Conservation (phyloP, 1,284 basidiomycete species). For the Ceratobasidium sp. region DNA sequence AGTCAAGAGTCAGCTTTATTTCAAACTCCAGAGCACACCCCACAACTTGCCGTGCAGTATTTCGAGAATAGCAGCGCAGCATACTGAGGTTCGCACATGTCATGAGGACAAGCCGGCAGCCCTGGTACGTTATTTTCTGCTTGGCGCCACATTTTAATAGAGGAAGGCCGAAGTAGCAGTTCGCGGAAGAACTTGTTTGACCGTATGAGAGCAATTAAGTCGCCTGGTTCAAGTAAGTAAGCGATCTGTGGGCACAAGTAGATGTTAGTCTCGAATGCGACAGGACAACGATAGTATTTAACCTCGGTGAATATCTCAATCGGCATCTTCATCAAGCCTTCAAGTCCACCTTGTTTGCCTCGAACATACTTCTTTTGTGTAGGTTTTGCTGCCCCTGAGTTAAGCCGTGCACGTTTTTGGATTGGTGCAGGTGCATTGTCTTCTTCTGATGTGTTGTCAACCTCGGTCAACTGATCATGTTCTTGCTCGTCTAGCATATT, state of each 20-base stretch:
- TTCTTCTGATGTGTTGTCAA: background rate
- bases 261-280: background rate
- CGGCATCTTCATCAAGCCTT: slow-evolving; percentile 23
- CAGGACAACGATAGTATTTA: too few relatives aligned
- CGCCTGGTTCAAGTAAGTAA: slow-evolving; percentile 9
- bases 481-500: too few relatives aligned
- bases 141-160: slow-evolving; percentile 14
- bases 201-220: slow-evolving; percentile 11
- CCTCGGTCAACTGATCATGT: background rate
- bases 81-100: slow-evolving; percentile 24
- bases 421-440: background rate
- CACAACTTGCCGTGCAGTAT: slow-evolving; percentile 1
- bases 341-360: background rate
- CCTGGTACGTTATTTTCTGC: slow-evolving; percentile 13
- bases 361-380: background rate
- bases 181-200: slow-evolving; percentile 21
- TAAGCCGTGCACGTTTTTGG: background rate
- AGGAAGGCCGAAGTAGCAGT: slow-evolving; percentile 1
- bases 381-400: background rate
- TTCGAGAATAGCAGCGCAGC: slow-evolving; percentile 29
- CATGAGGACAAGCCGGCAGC: slow-evolving; percentile 8
- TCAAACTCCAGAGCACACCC: too few relatives aligned
- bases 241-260: slow-evolving; percentile 10
- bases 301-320: slow-evolving; percentile 21
- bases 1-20: background rate